Evolutionary conservation across 352 stramenopile genomes (phyloP), one percentile per base, ranked within the genome.

Genomic region (Globisporangium parvum): DNA sequence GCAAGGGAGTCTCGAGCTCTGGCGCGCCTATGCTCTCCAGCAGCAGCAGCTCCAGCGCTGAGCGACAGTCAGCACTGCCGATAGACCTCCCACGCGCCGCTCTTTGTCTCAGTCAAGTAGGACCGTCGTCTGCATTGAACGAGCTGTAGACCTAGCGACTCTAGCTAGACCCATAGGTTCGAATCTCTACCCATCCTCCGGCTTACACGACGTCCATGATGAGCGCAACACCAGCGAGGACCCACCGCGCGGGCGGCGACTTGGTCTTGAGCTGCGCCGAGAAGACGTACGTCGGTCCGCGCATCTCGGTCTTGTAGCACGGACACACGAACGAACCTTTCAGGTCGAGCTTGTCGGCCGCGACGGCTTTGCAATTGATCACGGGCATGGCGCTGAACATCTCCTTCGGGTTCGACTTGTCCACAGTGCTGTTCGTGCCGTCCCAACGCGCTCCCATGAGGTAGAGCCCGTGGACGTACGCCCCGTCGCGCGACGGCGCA

Each of bases 361-460:
- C 85, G 14, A 99, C 91, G 28, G 96, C 96, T 65, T 97, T 98
- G 65, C 97, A 96, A 69, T 98, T 98, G 67, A 99, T 97, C 50
- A 99, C 87, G 21, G 97, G 96, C 93, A 99, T 98, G 23, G 79
- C 55, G 41, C 80, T 98, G 63, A 98, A 99, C 93, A 99, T 99
- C 67, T 99, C 97, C 69, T 98, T 98, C 15, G 96, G 96, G 53
- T 95, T 82, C 20, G 86, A 97, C 35, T 96, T 96, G 60, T 98
- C 93, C 42, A 99, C 89, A 21, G 87, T 95, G 62, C 85, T 84
- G 59, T 94, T 95, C 49, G 75, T 87, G 26, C 84, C 67, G 59
- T 98, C 93, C 92, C 95, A 98, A 14, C 95, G 87, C 49, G 93
- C 96, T n/a, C 96, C 96, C 79, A 98, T 97, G 67, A 99, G 82